phyloP scores from a whole-genome alignment of 345 rosid genomes.

The Microcos paniculata region DNA sequence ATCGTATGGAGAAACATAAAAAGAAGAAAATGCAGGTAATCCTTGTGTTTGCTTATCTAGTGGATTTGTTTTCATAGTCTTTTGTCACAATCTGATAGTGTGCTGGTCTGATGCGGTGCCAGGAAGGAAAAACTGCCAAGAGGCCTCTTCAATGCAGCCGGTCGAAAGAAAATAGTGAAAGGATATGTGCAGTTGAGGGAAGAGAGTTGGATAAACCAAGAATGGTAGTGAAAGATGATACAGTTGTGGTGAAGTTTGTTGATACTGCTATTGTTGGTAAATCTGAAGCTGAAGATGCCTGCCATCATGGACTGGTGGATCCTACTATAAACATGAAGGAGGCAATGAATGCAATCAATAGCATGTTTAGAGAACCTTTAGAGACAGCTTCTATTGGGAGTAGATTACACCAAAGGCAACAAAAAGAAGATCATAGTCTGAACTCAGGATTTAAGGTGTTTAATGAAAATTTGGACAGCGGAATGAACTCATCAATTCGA shows the following conservation, averaged over 20 bases:
- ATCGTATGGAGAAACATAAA: slow-evolving; percentile 65
- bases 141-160: slow-evolving; percentile 22
- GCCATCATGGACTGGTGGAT: slow-evolving; percentile 88
- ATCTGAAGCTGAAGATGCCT: slow-evolving; percentile 70
- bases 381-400: slow-evolving; percentile 55
- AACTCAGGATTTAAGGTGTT: slow-evolving; percentile 50
- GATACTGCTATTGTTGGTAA: slow-evolving; percentile 73
- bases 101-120: slow-evolving; percentile 33
- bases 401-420: slow-evolving; percentile 37
- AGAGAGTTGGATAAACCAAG: slow-evolving; percentile 28
- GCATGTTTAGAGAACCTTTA: slow-evolving; percentile 85
- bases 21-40: slow-evolving; percentile 63
- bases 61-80: slow-evolving; percentile 9
- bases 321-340: slow-evolving; percentile 88
- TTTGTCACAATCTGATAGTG: slow-evolving; percentile 18
- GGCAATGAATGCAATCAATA: slow-evolving; percentile 77
- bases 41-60: slow-evolving; percentile 12
- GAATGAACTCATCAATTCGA: slow-evolving; percentile 18
- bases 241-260: slow-evolving; percentile 57
- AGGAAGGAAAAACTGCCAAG: slow-evolving; percentile 38
- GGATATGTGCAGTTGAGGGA: slow-evolving; percentile 20
- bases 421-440: slow-evolving; percentile 34
- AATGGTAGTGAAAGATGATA: slow-evolving; percentile 37
- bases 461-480: slow-evolving; percentile 44
- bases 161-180: slow-evolving; percentile 32